phyloP scores from a whole-genome alignment of 2,329 filamentous ascomycete genomes.

The Sporothrix pseudoabietina region DNA sequence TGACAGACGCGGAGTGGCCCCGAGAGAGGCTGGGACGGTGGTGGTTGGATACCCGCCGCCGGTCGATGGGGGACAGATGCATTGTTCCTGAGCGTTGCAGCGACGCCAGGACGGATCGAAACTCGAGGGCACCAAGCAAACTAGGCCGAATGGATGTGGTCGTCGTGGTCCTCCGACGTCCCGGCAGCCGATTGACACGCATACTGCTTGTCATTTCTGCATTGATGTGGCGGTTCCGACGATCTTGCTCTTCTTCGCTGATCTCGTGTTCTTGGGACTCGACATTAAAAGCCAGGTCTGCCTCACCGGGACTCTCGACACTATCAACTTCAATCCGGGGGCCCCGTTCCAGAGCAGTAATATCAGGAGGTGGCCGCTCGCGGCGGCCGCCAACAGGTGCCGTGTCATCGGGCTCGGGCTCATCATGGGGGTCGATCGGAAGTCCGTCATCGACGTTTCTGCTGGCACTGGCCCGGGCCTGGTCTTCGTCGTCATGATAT shows the following conservation, averaged over 20 bases:
- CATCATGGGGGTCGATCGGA: slow-evolving; percentile 53
- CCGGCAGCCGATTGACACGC: slow-evolving; percentile 73
- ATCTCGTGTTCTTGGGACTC: slow-evolving; percentile 37
- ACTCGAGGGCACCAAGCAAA: slow-evolving; percentile 89
- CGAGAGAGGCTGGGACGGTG: neutral
- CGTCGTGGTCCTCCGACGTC: slow-evolving; percentile 68
- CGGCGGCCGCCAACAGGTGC: slow-evolving; percentile 41
- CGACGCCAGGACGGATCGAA: slow-evolving; percentile 85
- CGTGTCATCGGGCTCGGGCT: slow-evolving; percentile 42
- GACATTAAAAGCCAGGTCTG: slow-evolving; percentile 33
- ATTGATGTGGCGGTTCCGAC: slow-evolving; percentile 62
- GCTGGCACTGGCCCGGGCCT: neutral
- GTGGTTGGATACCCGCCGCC: slow-evolving; percentile 51
- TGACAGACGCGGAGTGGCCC: slow-evolving; percentile 38
- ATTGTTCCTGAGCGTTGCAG: slow-evolving; percentile 80
- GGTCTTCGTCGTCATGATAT: slow-evolving; percentile 60
- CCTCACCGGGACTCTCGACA: slow-evolving; percentile 41
- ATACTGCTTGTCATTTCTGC: slow-evolving; percentile 92
- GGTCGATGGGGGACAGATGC: slow-evolving; percentile 68
- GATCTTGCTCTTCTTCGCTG: slow-evolving; percentile 50
- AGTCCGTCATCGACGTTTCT: neutral
- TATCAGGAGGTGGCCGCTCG: slow-evolving; percentile 42
- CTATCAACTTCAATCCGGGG: slow-evolving; percentile 53
- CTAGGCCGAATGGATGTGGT: slow-evolving; percentile 88
- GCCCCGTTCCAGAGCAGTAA: slow-evolving; percentile 49